These are phyloP conservation scores for Venturia effusa DNA, from an alignment of 2,329 filamentous ascomycete species.

Conservation along the genomic window DNA sequence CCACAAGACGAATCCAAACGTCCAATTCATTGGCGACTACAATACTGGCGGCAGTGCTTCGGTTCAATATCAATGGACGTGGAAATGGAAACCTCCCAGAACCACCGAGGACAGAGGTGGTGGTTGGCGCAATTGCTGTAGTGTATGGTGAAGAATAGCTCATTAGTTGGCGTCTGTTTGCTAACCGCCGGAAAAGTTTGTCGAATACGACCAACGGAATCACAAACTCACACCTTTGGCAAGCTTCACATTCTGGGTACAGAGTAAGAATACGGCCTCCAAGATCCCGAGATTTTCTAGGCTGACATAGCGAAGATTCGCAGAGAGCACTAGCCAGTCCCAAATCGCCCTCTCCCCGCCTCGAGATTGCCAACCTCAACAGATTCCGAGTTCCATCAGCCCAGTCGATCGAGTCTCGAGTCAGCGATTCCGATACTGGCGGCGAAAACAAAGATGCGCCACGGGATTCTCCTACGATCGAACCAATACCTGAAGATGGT, in stretches of 20 bases:
- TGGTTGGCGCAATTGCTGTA: constrained; percentile 94
- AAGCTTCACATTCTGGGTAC: constrained; percentile 91
- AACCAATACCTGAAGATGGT: constrained; percentile 37
- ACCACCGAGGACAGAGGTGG: constrained; percentile 68
- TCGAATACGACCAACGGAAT: constrained; percentile 91
- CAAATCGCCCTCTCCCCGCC: constrained; percentile 50
- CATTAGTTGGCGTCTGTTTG: neutral
- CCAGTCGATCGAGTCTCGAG: constrained; percentile 74
- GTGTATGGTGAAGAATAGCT: constrained; percentile 41
- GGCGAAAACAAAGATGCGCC: constrained; percentile 30
- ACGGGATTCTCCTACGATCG: constrained; percentile 36
- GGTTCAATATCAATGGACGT: constrained; percentile 86
- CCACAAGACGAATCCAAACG: constrained; percentile 84
- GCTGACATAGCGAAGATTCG: constrained; percentile 21
- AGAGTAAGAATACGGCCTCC: constrained; percentile 44
- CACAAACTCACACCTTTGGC: constrained; percentile 82
- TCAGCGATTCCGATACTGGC: constrained; percentile 56
- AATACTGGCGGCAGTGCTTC: constrained; percentile 72
- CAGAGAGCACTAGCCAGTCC: constrained; percentile 28
- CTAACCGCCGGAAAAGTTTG: constrained; percentile 49
- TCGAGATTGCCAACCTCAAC: constrained; percentile 61
- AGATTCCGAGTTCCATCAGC: constrained; percentile 75
- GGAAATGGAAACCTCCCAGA: constrained; percentile 94
- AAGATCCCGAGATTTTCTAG: neutral
- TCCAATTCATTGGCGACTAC: constrained; percentile 89